Conservation (phyloP, 257 asterid species). For the Mitragyna speciosa region DNA sequence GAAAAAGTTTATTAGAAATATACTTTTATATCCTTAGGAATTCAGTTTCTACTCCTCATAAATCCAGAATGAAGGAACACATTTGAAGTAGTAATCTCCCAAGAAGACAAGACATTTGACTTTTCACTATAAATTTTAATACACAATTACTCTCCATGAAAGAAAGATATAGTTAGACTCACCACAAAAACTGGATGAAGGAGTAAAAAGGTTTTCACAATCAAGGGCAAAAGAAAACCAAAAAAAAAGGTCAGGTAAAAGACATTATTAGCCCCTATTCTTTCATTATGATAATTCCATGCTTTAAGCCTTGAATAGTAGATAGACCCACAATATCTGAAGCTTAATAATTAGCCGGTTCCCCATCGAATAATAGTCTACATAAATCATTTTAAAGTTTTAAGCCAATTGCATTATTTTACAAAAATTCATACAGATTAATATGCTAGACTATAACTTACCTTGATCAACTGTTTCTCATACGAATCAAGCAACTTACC, state of each 20-base stretch:
- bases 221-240: not conserved
- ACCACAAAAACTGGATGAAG: not conserved
- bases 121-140: not conserved
- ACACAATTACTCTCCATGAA: not conserved
- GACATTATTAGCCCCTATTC: not conserved
- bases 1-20: slow-evolving; percentile 7
- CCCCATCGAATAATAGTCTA: too few species aligned
- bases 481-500: slow-evolving; percentile 43
- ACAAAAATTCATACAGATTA: not conserved
- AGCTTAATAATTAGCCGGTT: too few species aligned
- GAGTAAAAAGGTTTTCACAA: not conserved
- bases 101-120: not conserved
- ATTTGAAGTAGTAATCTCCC: too few species aligned
- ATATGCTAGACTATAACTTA: not conserved
- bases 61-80: not conserved
- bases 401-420: not conserved
- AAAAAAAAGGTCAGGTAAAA: not conserved
- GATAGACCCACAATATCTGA: too few species aligned
- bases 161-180: not conserved
- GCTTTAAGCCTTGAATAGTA: too few species aligned
- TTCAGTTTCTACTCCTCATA: not conserved
- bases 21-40: not conserved
- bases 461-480: not conserved
- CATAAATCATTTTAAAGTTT: too few species aligned
- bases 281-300: too few species aligned